Conservation (phyloP, 2,329 filamentous ascomycete species). For the Aspergillus sp. region DNA sequence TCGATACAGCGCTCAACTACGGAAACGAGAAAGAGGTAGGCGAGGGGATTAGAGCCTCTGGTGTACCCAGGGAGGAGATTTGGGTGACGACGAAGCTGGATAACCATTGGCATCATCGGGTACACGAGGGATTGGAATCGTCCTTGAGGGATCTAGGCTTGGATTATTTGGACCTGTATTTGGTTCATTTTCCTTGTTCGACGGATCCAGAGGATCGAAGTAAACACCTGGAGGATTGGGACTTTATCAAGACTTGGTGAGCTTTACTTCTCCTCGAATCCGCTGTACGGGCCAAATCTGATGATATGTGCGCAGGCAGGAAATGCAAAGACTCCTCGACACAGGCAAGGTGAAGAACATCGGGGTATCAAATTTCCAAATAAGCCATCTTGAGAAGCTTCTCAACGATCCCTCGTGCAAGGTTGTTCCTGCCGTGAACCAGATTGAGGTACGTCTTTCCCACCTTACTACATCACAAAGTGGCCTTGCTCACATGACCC, state of each 20-base stretch:
- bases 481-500: background rate
- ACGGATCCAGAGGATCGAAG: conserved; percentile 55
- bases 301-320: no score
- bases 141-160: conserved; percentile 67
- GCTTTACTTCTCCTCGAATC: conserved; percentile 48
- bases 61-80: conserved; percentile 68
- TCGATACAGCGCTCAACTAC: conserved; percentile 59
- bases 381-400: conserved; percentile 77
- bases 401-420: conserved; percentile 65
- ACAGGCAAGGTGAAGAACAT: conserved; percentile 75
- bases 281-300: no score
- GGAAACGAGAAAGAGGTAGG: conserved; percentile 71
- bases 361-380: conserved; percentile 84
- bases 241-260: conserved; percentile 77
- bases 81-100: conserved; percentile 72
- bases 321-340: conserved; percentile 50
- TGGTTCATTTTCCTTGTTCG: conserved; percentile 69
- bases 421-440: conserved; percentile 56
- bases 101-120: conserved; percentile 67
- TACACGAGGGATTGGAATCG: conserved; percentile 64
- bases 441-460: conserved; percentile 44
- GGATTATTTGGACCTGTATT: conserved; percentile 72
- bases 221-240: conserved; percentile 76
- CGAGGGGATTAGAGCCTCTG: conserved; percentile 66
- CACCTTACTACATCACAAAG: background rate